Percentiles rank a stretch among this genome's conserved stretches.
Conservation (phyloP, 345 rosid species). For the Hirschfeldia incana region DNA sequence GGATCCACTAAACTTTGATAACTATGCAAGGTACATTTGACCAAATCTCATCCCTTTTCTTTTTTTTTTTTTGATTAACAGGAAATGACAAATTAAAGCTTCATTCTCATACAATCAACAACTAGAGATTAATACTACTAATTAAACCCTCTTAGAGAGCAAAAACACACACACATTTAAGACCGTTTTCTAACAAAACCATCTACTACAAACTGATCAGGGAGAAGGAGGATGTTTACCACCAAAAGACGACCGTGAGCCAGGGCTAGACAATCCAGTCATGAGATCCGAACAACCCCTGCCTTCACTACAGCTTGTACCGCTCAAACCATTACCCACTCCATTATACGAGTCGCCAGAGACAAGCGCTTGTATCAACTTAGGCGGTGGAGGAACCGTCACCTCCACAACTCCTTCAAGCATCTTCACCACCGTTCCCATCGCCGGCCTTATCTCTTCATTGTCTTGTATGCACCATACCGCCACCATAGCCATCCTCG, state of each 20-base stretch:
- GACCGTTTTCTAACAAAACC: not conserved
- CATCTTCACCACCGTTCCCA: constrained; percentile 73
- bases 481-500: constrained; percentile 61
- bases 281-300: constrained; percentile 43
- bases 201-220: constrained; percentile 12
- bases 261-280: constrained; percentile 45
- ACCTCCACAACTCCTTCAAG: constrained; percentile 70
- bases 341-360: constrained; percentile 78
- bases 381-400: constrained; percentile 68
- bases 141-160: constrained; percentile 27
- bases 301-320: constrained; percentile 34
- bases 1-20: not conserved
- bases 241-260: constrained; percentile 54
- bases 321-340: constrained; percentile 42
- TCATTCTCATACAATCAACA: constrained; percentile 17
- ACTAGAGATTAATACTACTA: constrained; percentile 3
- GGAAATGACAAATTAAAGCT: not conserved
- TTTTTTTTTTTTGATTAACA: not conserved
- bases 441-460: constrained; percentile 64
- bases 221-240: constrained; percentile 46
- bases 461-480: constrained; percentile 82
- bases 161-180: not conserved
- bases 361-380: constrained; percentile 75
- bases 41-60: not conserved
- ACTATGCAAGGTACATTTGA: not conserved